Evolutionary conservation across 805 yeast genomes (phyloP).

Genomic region (Candida piceae): DNA sequence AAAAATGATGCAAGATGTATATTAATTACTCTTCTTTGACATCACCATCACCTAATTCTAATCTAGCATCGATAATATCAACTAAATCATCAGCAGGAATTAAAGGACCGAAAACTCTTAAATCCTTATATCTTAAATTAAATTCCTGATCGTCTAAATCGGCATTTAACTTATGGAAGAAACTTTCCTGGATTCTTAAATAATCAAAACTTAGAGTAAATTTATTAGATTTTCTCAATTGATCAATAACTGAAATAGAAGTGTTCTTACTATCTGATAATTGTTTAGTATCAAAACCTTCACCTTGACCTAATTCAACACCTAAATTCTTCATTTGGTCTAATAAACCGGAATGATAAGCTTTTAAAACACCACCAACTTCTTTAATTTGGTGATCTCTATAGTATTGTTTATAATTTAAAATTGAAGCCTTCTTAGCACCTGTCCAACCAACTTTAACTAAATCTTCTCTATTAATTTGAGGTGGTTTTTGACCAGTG

Average conservation of each 20-base stretch:
- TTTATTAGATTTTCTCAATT: constrained; percentile 33
- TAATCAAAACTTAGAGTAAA: constrained; percentile 54
- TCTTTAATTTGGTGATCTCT: constrained; percentile 58
- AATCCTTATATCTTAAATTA: constrained; percentile 45
- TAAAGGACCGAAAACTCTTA: constrained; percentile 63
- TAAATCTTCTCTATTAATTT: constrained; percentile 49
- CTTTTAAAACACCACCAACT: constrained; percentile 72
- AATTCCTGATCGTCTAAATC: constrained; percentile 25
- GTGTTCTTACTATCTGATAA: constrained; percentile 3
- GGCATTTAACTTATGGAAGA: constrained; percentile 35
- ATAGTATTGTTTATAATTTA: constrained; percentile 65
- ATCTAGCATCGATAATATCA: constrained; percentile 36
- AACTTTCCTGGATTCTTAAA: constrained; percentile 45
- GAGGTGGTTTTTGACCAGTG: constrained; percentile 32
- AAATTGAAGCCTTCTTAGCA: constrained; percentile 63
- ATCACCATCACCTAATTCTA: constrained; percentile 29
- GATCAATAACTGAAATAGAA: constrained; percentile 16
- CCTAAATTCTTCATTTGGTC: constrained; percentile 55
- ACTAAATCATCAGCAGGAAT: constrained; percentile 39
- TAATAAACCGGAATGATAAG: constrained; percentile 69
- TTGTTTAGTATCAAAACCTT: constrained; percentile 62
- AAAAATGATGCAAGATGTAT: neutral
- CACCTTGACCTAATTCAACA: constrained; percentile 62
- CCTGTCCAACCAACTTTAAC: constrained; percentile 92
- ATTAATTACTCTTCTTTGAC: constrained; percentile 4